phyloP scores from a whole-genome alignment of 2,329 filamentous ascomycete species.

The Teratosphaeria nubilosa region DNA sequence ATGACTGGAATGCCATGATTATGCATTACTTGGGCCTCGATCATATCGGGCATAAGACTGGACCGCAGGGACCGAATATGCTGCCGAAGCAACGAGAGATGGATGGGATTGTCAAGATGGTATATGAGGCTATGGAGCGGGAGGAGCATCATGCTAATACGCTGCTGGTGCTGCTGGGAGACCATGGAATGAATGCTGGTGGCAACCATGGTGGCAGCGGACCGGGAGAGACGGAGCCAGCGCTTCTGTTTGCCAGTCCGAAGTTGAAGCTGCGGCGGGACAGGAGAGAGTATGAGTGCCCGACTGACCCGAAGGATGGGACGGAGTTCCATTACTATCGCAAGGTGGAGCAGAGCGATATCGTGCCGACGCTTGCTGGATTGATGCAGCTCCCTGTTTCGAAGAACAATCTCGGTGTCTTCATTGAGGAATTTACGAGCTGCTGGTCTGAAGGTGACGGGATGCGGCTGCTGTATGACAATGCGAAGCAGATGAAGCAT shows the following conservation, averaged over 20 bases:
- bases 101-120: constrained; percentile 67
- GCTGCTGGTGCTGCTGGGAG: constrained; percentile 76
- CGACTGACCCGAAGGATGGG: constrained; percentile 46
- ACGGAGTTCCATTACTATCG: constrained; percentile 73
- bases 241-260: constrained; percentile 58
- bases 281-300: constrained; percentile 28
- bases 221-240: constrained; percentile 85
- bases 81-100: constrained; percentile 86
- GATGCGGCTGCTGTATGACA: constrained; percentile 62
- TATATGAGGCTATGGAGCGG: constrained; percentile 66
- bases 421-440: constrained; percentile 67
- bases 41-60: constrained; percentile 94
- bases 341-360: constrained; percentile 84
- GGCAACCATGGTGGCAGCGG: constrained; percentile 95
- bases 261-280: constrained; percentile 13
- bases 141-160: constrained; percentile 64
- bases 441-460: constrained; percentile 50
- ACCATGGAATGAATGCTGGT: constrained; percentile 99
- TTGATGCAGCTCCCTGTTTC: constrained; percentile 81
- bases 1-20: constrained; percentile 88
- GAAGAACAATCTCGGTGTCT: constrained; percentile 78
- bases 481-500: constrained; percentile 68
- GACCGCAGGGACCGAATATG: constrained; percentile 79
- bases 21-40: constrained; percentile 93
- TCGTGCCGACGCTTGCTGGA: constrained; percentile 79